Evolutionary conservation across 352 stramenopile species (phyloP), one percentile per base, ranked within the genome.

Genomic region (Pythium sukuiense): DNA sequence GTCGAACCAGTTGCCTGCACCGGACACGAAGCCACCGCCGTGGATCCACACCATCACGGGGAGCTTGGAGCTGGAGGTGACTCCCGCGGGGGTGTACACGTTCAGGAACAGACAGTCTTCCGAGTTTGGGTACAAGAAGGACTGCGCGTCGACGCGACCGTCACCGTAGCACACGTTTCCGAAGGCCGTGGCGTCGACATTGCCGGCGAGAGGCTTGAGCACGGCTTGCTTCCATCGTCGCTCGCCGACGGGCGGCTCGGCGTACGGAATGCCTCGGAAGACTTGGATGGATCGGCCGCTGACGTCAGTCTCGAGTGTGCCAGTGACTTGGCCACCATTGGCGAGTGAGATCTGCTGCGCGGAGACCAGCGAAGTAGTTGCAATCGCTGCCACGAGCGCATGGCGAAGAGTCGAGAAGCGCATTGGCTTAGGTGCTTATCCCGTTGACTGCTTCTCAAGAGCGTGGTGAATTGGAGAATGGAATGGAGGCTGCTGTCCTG

Each of bases 61-160:
- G 0, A 79, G 64, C 53, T 75, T 81, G 27, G 65, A 65, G 7
- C 53, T 55, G 0, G 33, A 30, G 0, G 74, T 70, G 9, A 69
- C 55, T 9, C 24, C 26, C 6, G 58, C 71, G 8, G 74, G 74
- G 2, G 69, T 59, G 65, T 70, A 79, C 14, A 79, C 71, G 43
- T 81, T 72, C 13, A 81, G 54, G 55, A 73, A 81, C 37, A 81
- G 32, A n/a, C 74, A 81, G 54, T 81, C 71, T 39, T 81, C 74
- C 0, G 58, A 67, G 8, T 30, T 13, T 5, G 54, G 41, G 54
- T 54, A 59, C 30, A 18, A 26, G 30, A 45, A 35, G 8, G 55
- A 57, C 29, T 43, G 54, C 13, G 54, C 9, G 27, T 68, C 61
- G 3, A 60, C 18, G 3, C 41, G 43, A n/a, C 32, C n/a, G 46